Evolutionary conservation across 345 rosid species (phyloP), one percentile per base, ranked within the genome.

Genomic region (Corymbia maculata): DNA sequence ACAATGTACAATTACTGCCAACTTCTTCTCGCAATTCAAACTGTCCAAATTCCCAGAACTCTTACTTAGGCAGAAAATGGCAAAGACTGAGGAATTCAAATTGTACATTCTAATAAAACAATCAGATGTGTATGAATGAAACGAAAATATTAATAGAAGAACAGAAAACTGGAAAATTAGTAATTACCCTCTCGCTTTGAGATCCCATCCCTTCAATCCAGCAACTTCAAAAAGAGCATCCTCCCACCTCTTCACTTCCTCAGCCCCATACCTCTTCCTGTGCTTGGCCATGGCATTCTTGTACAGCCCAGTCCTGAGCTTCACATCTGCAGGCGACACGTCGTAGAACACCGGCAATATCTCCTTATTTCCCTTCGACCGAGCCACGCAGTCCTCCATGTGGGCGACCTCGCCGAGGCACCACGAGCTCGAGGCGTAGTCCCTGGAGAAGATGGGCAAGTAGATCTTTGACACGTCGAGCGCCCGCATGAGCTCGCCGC

Each of bases 381-480:
- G 22, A 26, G 8, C 51, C 79, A 10, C 15, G 52, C 55, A 57
- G 28, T 85, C 85, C 2, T 19, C 45, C 64, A 88, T 85, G 19
- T 30, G 30, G 8, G 84, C 30, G 8, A 88, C 53, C 45, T 85
- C 87, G 51, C 80, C 47, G 12, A 88, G 89, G 86, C 89, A 88
- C 84, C 89, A 57, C 12, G n/a, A 52, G 68, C 87, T 85, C 28
- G 79, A 49, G 5, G 59, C 82, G 22, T 84, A 88, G 13, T 49
- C 45, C 87, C 2, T 64, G 89, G 89, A 55, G 79, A 88, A 88
- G 89, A 88, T 59, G 24, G 89, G 89, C n/a, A 88, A 52, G 17
- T 64, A 85, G 15, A 88, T 30, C 49, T 59, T 64, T 36, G 86
- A 84, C 75, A 44, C 14, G 61, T 88, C 17, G 26, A 50, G 85